A percentile compares a stretch with the other conserved stretches of the same genome.
Conservation (phyloP, 2,329 filamentous ascomycete species). For the Trichoderma hamatum region DNA sequence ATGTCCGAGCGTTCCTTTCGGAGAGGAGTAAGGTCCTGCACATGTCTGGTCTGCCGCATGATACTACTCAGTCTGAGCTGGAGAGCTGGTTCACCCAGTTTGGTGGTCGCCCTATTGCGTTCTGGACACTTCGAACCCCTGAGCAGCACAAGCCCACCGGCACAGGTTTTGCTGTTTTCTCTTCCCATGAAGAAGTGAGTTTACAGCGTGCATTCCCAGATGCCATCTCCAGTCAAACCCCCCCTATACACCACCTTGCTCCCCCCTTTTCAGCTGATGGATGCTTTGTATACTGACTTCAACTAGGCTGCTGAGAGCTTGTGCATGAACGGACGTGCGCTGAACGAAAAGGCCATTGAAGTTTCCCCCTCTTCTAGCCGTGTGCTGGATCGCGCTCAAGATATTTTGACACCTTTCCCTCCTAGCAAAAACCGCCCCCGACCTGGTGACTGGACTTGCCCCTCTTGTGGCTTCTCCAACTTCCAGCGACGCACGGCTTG, state of each 20-base stretch:
- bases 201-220: background rate
- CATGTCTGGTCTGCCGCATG: slow-evolving; percentile 95
- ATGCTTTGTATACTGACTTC: slow-evolving; percentile 15
- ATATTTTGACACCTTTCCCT: slow-evolving; percentile 95
- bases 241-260: background rate
- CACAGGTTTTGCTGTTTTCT: slow-evolving; percentile 97
- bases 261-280: background rate
- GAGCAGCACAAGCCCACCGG: slow-evolving; percentile 99
- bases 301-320: slow-evolving; percentile 88
- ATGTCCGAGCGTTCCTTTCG: slow-evolving; percentile 92
- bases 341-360: slow-evolving; percentile 99
- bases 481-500: slow-evolving; percentile 98
- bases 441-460: slow-evolving; percentile 98
- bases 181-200: slow-evolving; percentile 96
- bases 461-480: slow-evolving; percentile 98
- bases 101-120: slow-evolving; percentile 94
- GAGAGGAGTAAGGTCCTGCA: slow-evolving; percentile 98
- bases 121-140: slow-evolving; percentile 96
- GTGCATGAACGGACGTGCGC: slow-evolving; percentile 97
- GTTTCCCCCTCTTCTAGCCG: slow-evolving; percentile 97
- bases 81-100: slow-evolving; percentile 99
- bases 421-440: slow-evolving; percentile 98
- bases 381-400: slow-evolving; percentile 90
- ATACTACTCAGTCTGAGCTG: slow-evolving; percentile 96
- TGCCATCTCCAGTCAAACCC: background rate